These are phyloP conservation scores for Orbilia brochopaga DNA, from an alignment of 2,329 filamentous ascomycete genomes.

Conservation along the genomic window DNA sequence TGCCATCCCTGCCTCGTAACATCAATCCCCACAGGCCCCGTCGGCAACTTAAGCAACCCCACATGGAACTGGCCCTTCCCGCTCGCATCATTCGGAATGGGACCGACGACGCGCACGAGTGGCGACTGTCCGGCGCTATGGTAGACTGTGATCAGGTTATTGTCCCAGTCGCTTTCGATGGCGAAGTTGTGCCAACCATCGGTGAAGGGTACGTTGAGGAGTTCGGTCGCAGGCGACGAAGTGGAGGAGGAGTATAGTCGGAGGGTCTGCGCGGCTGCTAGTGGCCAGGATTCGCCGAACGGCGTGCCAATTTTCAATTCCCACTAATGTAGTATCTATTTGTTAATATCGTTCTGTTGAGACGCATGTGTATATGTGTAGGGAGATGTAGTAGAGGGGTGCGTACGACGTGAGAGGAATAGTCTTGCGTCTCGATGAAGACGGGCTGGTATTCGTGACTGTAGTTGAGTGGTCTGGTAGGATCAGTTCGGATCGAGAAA, in stretches of 20 bases:
- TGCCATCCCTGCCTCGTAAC: slow-evolving; percentile 63
- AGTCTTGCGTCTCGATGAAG: slow-evolving; percentile 58
- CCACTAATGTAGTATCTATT: slow-evolving; percentile 52
- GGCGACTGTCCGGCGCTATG: slow-evolving; percentile 63
- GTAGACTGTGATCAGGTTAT: slow-evolving; percentile 64
- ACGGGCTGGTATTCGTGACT: slow-evolving; percentile 68
- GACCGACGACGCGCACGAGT: slow-evolving; percentile 62
- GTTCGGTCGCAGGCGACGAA: slow-evolving; percentile 61
- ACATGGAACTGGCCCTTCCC: slow-evolving; percentile 69
- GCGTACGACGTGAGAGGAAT: slow-evolving; percentile 57
- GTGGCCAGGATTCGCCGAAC: slow-evolving; percentile 57
- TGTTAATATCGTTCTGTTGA: not conserved
- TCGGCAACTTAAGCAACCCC: slow-evolving; percentile 66
- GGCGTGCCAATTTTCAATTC: slow-evolving; percentile 65
- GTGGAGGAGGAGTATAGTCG: slow-evolving; percentile 56
- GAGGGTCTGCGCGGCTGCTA: slow-evolving; percentile 59
- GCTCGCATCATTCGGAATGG: slow-evolving; percentile 62
- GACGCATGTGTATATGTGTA: not conserved
- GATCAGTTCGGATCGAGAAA: slow-evolving; percentile 66
- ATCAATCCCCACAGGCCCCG: slow-evolving; percentile 62
- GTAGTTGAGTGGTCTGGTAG: slow-evolving; percentile 64
- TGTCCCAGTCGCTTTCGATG: slow-evolving; percentile 65
- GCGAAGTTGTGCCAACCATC: slow-evolving; percentile 69
- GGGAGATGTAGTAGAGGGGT: not conserved
- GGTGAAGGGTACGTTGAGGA: slow-evolving; percentile 65